A percentile compares a stretch with the other conserved stretches of the same genome.
Conservation (phyloP, 345 rosid species). For the Ceriops zippeliana region DNA sequence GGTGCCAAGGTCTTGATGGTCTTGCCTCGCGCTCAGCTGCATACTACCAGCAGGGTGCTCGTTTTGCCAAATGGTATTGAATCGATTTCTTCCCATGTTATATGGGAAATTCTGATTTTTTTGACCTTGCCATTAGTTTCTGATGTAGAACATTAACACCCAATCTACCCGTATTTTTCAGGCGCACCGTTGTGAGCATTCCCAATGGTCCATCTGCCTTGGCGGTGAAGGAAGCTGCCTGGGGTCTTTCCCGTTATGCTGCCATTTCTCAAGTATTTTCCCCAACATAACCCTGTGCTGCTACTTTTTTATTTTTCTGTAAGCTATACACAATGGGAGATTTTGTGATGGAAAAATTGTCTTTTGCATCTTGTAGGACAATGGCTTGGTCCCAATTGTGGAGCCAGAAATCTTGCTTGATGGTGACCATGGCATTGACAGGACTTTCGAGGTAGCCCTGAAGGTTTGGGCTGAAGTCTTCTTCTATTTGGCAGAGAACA, state of each 20-base stretch:
- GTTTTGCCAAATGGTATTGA: slow-evolving; percentile 90
- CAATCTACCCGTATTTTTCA: slow-evolving; percentile 25
- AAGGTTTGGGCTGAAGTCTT: slow-evolving; percentile 99
- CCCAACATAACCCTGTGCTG: neutral
- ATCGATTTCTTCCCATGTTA: neutral
- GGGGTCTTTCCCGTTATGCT: slow-evolving; percentile 99
- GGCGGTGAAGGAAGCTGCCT: slow-evolving; percentile 97
- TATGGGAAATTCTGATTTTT: neutral
- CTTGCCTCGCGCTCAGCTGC: slow-evolving; percentile 93
- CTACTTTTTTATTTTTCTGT: neutral
- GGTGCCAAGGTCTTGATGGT: slow-evolving; percentile 99
- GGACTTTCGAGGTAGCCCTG: slow-evolving; percentile 91
- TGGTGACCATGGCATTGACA: slow-evolving; percentile 89
- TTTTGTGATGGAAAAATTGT: slow-evolving; percentile 12
- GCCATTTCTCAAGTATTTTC: slow-evolving; percentile 75
- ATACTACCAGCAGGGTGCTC: slow-evolving; percentile 98
- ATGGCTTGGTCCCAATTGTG: slow-evolving; percentile 94
- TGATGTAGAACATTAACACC: neutral
- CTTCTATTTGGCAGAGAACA: slow-evolving; percentile 94
- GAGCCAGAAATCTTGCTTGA: slow-evolving; percentile 98
- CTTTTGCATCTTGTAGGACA: slow-evolving; percentile 51
- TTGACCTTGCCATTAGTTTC: too few species aligned
- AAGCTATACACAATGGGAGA: neutral
- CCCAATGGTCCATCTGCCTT: slow-evolving; percentile 95
- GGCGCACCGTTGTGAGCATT: slow-evolving; percentile 99